Base-by-base conservation (phyloP, 257 asterid species). In the Capsicum pubescens region DNA sequence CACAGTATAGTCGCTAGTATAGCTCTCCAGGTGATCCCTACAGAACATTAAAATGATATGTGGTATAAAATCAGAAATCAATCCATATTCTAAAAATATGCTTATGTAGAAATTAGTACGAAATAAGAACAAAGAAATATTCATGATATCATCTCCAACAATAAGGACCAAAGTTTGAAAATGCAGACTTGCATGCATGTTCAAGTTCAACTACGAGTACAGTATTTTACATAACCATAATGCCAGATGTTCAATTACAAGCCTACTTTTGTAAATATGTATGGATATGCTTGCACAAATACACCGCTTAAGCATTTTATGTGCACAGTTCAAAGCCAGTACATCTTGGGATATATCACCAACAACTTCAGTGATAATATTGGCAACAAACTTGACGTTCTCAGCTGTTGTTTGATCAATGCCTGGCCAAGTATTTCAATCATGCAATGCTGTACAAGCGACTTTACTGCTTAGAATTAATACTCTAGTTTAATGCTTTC, bases 1-100 rank as follows among this genome's bases (percentile, higher is more conserved):
- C 50, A 86, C 4, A 5, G 99, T 94, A 89, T 95, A 95, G 91
- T 95, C 99, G 59, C 97, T 95, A 66, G 98, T 91, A 78, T 95
- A 94, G 89, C 91, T 94, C 94, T 94, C 99, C 92, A 95, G 91
- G 83, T 95, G 90, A 88, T 91, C 95, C 95, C 99, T 95, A 74
- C 54, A 46, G 61, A 59, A 83, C 64, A 77, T 54, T 77, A 5
- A 50, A 77, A 54, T 3, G 12, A 77, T 26, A 21, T 9, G 60
- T 72, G 12, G 60, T 50, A 74, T 77, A 77, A 54, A 54, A 26
- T 77, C 0, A 71, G 44, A 71, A 71, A 44, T 9, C 57, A 71
- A 71, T 46, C n/a, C 39, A 71, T 46, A 46, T 71, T 44, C 0
- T 71, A 15, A 71, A 46, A 42, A 71, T 36, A 71, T n/a, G 58